A percentile compares a stretch with the other conserved stretches of the same genome.
phyloP scores from a whole-genome alignment of 371 early-diverging fungal species.

The Rhizomucor miehei region DNA sequence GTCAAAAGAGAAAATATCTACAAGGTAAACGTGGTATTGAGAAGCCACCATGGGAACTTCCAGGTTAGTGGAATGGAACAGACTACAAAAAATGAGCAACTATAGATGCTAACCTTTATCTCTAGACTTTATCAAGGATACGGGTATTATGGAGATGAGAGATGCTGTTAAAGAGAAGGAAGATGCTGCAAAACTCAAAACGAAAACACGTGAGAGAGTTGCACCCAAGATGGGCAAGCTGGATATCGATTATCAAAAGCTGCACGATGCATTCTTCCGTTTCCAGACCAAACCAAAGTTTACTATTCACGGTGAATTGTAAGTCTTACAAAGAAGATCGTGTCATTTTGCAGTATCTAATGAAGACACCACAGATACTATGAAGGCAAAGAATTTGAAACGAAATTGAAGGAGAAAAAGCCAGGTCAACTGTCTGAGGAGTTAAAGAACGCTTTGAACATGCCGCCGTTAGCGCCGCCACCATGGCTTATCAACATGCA shows the following conservation, averaged over 20 bases:
- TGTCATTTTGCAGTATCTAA: no score
- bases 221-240: conserved; percentile 96
- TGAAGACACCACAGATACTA: conserved; percentile 65
- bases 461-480: conserved; percentile 94
- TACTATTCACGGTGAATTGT: conserved; percentile 87
- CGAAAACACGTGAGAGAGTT: conserved; percentile 86
- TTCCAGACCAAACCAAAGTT: conserved; percentile 88
- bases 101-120: not conserved
- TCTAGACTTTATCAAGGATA: conserved; percentile 91
- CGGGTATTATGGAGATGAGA: conserved; percentile 97
- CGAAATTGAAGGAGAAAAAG: conserved; percentile 81
- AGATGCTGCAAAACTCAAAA: conserved; percentile 69
- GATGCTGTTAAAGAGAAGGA: conserved; percentile 87
- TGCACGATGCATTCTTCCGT: conserved; percentile 97
- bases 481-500: conserved; percentile 99
- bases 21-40: conserved; percentile 95
- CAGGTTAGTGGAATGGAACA: conserved; percentile 46
- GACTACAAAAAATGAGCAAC: not conserved
- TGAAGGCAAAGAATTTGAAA: conserved; percentile 96
- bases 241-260: conserved; percentile 93
- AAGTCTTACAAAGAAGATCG: conserved; percentile 16
- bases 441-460: conserved; percentile 83
- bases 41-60: conserved; percentile 93
- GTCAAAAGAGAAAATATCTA: conserved; percentile 92
- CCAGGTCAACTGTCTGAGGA: conserved; percentile 91